Conservation (phyloP, 371 early-diverging fungal species). For the Mucor mucedo region DNA sequence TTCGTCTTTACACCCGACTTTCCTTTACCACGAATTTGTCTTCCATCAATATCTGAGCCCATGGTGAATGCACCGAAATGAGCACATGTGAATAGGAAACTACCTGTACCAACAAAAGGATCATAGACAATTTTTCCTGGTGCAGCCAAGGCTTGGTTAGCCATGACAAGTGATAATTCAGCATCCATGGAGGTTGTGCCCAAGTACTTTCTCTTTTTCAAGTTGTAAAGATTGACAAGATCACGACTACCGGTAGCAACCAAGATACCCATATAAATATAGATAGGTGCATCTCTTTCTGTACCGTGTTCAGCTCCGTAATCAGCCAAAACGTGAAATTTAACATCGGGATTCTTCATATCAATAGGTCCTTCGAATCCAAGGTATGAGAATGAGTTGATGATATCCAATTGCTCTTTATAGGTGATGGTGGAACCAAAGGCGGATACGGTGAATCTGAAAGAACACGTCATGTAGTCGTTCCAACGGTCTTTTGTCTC, state of each 20-base stretch:
- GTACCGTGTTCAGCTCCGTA: constrained; percentile 57
- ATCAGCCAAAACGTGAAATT: constrained; percentile 83
- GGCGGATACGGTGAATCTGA: constrained; percentile 82
- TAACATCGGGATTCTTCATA: constrained; percentile 82
- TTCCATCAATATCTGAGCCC: constrained; percentile 97
- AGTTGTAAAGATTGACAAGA: constrained; percentile 77
- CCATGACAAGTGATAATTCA: constrained; percentile 94
- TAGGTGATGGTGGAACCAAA: constrained; percentile 76
- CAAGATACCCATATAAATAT: constrained; percentile 77
- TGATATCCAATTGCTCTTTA: constrained; percentile 75
- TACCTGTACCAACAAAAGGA: constrained; percentile 98
- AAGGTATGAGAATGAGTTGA: constrained; percentile 61
- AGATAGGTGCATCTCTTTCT: constrained; percentile 43
- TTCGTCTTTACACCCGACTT: constrained; percentile 64
- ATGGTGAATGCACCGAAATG: constrained; percentile 93
- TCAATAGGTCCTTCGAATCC: constrained; percentile 60
- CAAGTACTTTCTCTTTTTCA: constrained; percentile 93
- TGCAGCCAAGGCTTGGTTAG: constrained; percentile 86
- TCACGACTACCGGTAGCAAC: constrained; percentile 73
- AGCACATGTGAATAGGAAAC: constrained; percentile 88
- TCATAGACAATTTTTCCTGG: constrained; percentile 89
- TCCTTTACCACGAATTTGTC: constrained; percentile 95
- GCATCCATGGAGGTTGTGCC: constrained; percentile 99
- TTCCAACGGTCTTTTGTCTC: constrained; percentile 63
- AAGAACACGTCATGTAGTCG: constrained; percentile 66